phyloP scores from a whole-genome alignment of 2,329 filamentous ascomycete genomes.

The Incumbomyces delicatus region DNA sequence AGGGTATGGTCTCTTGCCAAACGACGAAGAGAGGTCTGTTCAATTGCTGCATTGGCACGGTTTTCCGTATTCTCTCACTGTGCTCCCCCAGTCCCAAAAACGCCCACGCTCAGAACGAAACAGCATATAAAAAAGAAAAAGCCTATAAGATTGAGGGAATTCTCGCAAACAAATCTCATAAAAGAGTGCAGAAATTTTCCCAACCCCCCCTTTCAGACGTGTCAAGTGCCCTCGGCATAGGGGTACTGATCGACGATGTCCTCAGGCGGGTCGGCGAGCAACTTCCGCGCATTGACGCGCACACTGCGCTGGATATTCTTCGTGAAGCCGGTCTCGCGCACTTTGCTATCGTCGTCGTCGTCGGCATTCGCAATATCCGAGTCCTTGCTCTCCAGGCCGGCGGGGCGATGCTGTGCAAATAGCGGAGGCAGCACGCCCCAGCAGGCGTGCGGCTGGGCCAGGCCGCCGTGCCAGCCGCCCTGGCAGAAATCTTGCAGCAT shows the following conservation, averaged over 20 bases:
- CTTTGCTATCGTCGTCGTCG: not conserved
- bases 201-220: no score
- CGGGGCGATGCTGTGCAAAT: not conserved
- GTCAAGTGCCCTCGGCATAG: not conserved
- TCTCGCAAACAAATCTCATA: no score
- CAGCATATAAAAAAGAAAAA: no score
- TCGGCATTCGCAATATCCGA: not conserved
- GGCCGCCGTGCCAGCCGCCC: not conserved
- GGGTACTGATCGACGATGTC: not conserved
- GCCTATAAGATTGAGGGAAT: no score
- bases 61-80: no score
- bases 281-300: not conserved
- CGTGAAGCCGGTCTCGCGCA: not conserved
- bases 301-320: conserved; percentile 3
- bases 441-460: not conserved
- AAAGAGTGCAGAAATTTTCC: no score
- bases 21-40: no score
- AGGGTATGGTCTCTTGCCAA: no score
- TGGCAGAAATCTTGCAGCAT: conserved; percentile 6
- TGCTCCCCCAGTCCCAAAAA: no score
- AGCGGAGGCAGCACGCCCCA: not conserved
- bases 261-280: not conserved
- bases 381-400: not conserved
- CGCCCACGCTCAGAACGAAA: no score
- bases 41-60: no score